These are phyloP conservation scores for Blastocystis sp. DNA, from an alignment of 352 stramenopile species.

Conservation along the genomic window DNA sequence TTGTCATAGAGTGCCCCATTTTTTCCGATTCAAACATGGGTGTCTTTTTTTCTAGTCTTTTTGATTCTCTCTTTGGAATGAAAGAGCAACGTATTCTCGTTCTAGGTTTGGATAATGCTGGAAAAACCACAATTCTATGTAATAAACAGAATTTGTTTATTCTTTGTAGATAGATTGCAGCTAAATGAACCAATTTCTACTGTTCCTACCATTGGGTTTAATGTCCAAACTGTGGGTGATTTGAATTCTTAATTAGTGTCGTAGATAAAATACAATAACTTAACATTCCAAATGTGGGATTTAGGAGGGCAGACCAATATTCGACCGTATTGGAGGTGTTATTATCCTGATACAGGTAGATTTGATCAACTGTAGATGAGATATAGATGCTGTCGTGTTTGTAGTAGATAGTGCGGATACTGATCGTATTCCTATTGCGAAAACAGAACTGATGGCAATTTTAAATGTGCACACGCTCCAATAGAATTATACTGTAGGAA, in stretches of 20 bases:
- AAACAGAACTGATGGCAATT: slow-evolving; percentile 93
- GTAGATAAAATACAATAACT: slow-evolving; percentile 77
- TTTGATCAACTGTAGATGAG: slow-evolving; percentile 80
- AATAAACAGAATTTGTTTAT: background rate
- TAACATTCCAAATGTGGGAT: slow-evolving; percentile 95
- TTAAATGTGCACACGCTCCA: slow-evolving; percentile 72
- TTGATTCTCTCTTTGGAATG: slow-evolving; percentile 93
- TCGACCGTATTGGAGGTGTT: slow-evolving; percentile 97
- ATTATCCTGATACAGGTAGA: slow-evolving; percentile 97
- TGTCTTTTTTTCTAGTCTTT: slow-evolving; percentile 91
- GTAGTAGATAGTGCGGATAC: slow-evolving; percentile 86
- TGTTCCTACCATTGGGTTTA: slow-evolving; percentile 97
- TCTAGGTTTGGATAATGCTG: slow-evolving; percentile 95
- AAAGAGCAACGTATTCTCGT: slow-evolving; percentile 99
- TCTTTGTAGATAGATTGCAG: slow-evolving; percentile 61
- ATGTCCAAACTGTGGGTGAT: slow-evolving; percentile 73
- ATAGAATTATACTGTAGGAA: slow-evolving; percentile 71
- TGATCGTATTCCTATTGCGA: slow-evolving; percentile 91
- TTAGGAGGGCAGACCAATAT: slow-evolving; percentile 98
- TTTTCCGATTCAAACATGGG: slow-evolving; percentile 75
- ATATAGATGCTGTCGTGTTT: slow-evolving; percentile 71
- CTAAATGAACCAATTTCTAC: slow-evolving; percentile 92
- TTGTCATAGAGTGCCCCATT: slow-evolving; percentile 83
- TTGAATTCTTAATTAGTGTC: slow-evolving; percentile 58
- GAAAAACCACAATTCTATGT: slow-evolving; percentile 99